These are phyloP conservation scores for Apiospora kogelbergensis DNA, from an alignment of 2,329 filamentous ascomycete species.

Conservation along the genomic window DNA sequence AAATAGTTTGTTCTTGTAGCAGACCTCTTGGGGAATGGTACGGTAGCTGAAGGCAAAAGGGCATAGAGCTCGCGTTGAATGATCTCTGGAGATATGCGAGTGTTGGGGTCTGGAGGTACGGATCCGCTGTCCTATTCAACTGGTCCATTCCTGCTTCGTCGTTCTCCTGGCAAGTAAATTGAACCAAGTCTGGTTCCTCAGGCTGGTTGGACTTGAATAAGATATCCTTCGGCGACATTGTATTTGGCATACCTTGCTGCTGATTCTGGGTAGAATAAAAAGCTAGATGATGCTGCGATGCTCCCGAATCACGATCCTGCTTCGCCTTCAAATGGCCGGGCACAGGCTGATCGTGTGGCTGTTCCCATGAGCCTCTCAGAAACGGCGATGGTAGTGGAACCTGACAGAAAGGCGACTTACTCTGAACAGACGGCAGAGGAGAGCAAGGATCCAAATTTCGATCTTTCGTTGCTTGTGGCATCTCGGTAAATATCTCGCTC, in stretches of 20 bases:
- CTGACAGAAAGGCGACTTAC: slow-evolving; percentile 76
- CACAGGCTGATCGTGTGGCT: slow-evolving; percentile 42
- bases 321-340: slow-evolving; percentile 63
- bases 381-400: slow-evolving; percentile 57
- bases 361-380: slow-evolving; percentile 41
- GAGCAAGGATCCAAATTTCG: slow-evolving; percentile 64
- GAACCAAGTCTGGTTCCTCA: slow-evolving; percentile 67
- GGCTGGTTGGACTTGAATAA: slow-evolving; percentile 79
- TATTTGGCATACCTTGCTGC: slow-evolving; percentile 63
- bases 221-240: slow-evolving; percentile 93
- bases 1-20: too few relatives aligned
- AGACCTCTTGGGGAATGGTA: too few relatives aligned
- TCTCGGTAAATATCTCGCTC: slow-evolving; percentile 68
- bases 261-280: slow-evolving; percentile 34
- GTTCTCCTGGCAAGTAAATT: slow-evolving; percentile 66
- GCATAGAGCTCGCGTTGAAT: too few relatives aligned
- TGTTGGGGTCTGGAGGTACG: slow-evolving; percentile 21
- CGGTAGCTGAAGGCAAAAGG: too few relatives aligned
- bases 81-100: neutral
- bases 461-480: slow-evolving; percentile 76
- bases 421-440: slow-evolving; percentile 44
- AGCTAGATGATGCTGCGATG: slow-evolving; percentile 41
- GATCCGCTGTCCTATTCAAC: too few relatives aligned
- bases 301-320: slow-evolving; percentile 56
- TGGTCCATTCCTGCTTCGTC: slow-evolving; percentile 43